Evolutionary conservation across 441 rosid species (phyloP).

Genomic region (Pelargonium australe): DNA sequence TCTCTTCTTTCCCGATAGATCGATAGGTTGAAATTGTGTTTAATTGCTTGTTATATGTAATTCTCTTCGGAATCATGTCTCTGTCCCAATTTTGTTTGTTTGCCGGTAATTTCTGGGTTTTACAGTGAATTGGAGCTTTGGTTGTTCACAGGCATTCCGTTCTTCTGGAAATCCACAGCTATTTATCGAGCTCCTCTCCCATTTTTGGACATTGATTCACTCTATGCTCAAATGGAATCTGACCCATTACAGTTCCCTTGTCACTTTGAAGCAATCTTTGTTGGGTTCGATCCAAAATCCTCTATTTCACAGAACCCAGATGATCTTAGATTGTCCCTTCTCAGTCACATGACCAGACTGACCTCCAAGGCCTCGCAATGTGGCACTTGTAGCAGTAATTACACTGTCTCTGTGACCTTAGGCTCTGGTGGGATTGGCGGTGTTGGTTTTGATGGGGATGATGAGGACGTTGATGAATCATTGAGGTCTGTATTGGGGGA

Average conservation of each 20-base stretch:
- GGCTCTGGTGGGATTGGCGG: constrained; percentile 41
- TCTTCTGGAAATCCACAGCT: constrained; percentile 86
- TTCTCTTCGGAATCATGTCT: not conserved
- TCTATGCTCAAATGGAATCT: not conserved
- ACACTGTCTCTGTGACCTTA: constrained; percentile 49
- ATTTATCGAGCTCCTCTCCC: constrained; percentile 73
- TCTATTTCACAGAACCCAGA: constrained; percentile 27
- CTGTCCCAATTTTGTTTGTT: not conserved
- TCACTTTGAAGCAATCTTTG: constrained; percentile 33
- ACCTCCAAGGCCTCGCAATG: constrained; percentile 26
- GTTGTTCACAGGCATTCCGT: constrained; percentile 45
- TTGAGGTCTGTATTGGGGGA: constrained; percentile 38
- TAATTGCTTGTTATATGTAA: not conserved
- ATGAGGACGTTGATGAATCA: constrained; percentile 49
- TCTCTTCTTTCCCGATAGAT: not conserved
- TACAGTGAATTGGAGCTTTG: not conserved
- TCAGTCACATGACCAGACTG: constrained; percentile 28
- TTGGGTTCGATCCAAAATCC: constrained; percentile 13
- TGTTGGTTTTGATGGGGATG: constrained; percentile 40
- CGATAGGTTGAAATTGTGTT: not conserved
- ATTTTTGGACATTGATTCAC: constrained; percentile 3
- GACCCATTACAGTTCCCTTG: constrained; percentile 53
- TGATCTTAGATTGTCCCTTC: constrained; percentile 33
- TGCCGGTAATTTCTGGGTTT: not conserved
- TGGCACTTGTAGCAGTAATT: constrained; percentile 37